These are phyloP conservation scores for Byssothecium circinans DNA, from an alignment of 2,329 filamentous ascomycete genomes.

Conservation along the genomic window DNA sequence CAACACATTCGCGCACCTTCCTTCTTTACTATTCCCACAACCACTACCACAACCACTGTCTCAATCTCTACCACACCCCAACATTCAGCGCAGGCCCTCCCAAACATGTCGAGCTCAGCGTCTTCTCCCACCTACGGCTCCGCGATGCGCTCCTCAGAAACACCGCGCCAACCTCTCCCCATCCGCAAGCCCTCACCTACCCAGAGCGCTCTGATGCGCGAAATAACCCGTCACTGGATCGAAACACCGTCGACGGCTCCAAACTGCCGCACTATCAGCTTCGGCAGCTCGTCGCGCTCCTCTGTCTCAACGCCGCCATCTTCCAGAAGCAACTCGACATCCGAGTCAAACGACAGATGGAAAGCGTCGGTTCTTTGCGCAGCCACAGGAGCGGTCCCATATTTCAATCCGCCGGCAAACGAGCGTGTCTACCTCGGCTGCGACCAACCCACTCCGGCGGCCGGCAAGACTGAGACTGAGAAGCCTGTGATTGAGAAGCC, in stretches of 20 bases:
- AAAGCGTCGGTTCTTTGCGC: conserved; percentile 13
- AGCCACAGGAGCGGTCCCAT: conserved; percentile 2
- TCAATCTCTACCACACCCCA: no score
- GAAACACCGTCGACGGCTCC: conserved; percentile 6
- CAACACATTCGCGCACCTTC: no score
- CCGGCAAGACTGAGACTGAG: not conserved
- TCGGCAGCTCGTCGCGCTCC: conserved; percentile 26
- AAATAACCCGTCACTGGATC: not conserved
- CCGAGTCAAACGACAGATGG: not conserved
- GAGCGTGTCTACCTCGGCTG: conserved; percentile 6
- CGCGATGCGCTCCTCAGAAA: no score
- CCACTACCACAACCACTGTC: no score
- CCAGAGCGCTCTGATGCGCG: not conserved
- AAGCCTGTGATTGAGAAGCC: no score
- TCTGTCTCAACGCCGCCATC: no score
- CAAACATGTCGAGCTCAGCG: no score
- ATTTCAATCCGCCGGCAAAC: conserved; percentile 16
- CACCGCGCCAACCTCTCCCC: no score
- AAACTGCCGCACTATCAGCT: conserved; percentile 20
- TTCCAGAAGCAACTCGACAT: conserved; percentile 5
- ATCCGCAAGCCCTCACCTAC: no score
- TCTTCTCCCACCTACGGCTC: no score
- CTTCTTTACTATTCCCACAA: no score
- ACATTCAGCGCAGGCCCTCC: no score
- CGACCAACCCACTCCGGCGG: not conserved